Base-by-base conservation (phyloP, 257 asterid genomes). In the Leonotis leonurus region DNA sequence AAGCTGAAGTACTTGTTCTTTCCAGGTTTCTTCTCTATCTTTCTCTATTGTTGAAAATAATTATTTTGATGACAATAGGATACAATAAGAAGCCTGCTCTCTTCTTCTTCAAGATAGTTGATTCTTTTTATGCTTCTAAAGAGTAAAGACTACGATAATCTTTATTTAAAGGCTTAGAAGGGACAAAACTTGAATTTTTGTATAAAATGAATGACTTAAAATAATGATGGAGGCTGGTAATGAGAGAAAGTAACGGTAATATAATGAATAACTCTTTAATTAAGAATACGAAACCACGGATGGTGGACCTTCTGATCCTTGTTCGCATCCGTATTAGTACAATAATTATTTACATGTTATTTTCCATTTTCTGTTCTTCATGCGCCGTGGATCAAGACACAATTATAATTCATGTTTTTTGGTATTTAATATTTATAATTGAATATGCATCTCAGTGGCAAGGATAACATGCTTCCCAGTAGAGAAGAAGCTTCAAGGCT, bases 381-480 rank as follows among this genome's bases (percentile, higher is more conserved):
- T 3, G 6, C 14, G 9, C 18, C 1, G 11, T 4, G 40, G 40
- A 14, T 57, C 45, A 60, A 39, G 71, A 35, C 65, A 14, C 18
- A 40, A 21, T 29, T 32, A 12, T 69, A 12, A 29, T 49, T 62
- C 16, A 21, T 2, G 29, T n/a, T 30, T 62, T 50, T 43, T 17
- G 18, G n/a, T n/a, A n/a, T n/a, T n/a, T 46, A 60, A 32, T 54
- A 27, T 14, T 26, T 26, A 20, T 40, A n/a, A n/a, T n/a, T 67
- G 73, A 33, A 33, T 33, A 2, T 85, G 66, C 57, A 65, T 77
- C 60, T 24, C 79, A 93, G 99, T 79, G 99, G 95, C 76, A 93
- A 89, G 78, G 99, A 93, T 63, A 80, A 73, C 74, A 73, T 93
- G 96, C 92, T 93, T 75, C 99, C 97, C 53, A 93, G 99, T 80